Percentiles rank a stretch among this genome's conserved stretches.
Conservation (phyloP, 78 protist genomes). For the Dictyostelium firmibasis region DNA sequence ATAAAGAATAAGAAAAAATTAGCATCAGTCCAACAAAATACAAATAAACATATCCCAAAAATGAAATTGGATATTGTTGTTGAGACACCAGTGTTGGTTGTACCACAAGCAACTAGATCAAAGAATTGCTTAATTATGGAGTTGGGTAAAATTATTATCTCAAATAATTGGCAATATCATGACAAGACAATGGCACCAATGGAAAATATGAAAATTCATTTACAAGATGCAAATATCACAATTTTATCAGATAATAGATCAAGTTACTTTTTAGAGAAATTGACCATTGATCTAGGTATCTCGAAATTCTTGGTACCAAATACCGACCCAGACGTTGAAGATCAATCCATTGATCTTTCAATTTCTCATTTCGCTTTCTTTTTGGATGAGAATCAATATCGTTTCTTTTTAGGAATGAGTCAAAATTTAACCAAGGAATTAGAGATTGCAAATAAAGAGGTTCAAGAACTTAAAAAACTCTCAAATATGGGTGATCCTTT, state of each 20-base stretch:
- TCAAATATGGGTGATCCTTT: neutral
- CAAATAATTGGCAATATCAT: conserved; percentile 16
- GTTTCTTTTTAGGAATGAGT: conserved; percentile 25
- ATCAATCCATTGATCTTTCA: neutral
- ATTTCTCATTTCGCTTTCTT: conserved; percentile 31
- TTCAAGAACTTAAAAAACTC: neutral
- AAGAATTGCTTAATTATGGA: conserved; percentile 31
- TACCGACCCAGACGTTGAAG: conserved; percentile 16
- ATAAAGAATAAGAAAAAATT: neutral
- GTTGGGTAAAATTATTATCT: conserved; percentile 43
- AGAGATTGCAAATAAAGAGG: neutral
- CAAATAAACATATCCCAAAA: neutral
- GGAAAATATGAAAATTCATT: conserved; percentile 36
- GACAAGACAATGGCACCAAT: neutral
- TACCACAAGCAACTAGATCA: conserved; percentile 30
- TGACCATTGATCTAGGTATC: conserved; percentile 3
- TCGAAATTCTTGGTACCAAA: conserved; percentile 47
- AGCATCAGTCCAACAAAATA: neutral
- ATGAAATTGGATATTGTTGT: conserved; percentile 52
- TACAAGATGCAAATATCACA: conserved; percentile 33
- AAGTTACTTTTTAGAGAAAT: conserved; percentile 23
- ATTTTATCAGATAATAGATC: neutral
- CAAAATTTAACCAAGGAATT: conserved; percentile 13
- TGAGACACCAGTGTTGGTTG: conserved; percentile 53
- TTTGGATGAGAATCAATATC: conserved; percentile 53